These are phyloP conservation scores for Auriscalpium orientale DNA, from an alignment of 768 basidiomycete genomes.

Conservation along the genomic window DNA sequence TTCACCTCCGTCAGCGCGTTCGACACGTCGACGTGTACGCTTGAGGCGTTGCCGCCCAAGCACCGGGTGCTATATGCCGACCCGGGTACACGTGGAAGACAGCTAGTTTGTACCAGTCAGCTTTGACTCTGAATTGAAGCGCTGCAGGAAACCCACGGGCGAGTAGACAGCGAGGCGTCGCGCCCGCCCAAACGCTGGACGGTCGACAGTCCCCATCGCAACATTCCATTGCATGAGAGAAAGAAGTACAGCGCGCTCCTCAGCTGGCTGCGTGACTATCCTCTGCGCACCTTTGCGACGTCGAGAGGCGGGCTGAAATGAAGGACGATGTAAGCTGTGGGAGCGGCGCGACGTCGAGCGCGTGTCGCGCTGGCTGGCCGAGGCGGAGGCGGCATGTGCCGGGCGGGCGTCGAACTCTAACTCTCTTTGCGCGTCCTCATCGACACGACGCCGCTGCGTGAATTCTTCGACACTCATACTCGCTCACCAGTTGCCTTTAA, in stretches of 20 bases:
- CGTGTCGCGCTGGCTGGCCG: background rate
- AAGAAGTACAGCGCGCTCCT: background rate
- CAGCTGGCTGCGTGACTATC: no score
- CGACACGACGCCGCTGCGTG: background rate
- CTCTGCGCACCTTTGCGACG: no score
- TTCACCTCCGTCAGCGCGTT: background rate
- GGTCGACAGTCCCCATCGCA: constrained; percentile 59
- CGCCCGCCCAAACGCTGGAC: constrained; percentile 37
- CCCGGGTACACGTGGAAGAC: background rate
- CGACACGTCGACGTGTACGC: background rate
- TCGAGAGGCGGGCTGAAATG: no score
- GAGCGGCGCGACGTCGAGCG: background rate
- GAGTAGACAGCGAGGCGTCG: constrained; percentile 11
- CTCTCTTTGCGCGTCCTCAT: constrained; percentile 3
- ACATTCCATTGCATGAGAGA: constrained; percentile 65
- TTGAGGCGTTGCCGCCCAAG: background rate
- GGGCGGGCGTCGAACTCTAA: constrained; percentile 9
- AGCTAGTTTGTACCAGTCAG: background rate
- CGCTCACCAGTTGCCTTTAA: constrained; percentile 66
- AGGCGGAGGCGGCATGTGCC: background rate
- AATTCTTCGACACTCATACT: constrained; percentile 6
- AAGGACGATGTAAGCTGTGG: background rate
- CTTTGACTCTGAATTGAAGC: background rate
- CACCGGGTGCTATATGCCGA: background rate
- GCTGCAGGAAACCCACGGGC: background rate